A percentile compares a stretch with the other conserved stretches of the same genome.
phyloP scores from a whole-genome alignment of 1,139 yeast genomes.

The Lodderomyces parapsilosis region DNA sequence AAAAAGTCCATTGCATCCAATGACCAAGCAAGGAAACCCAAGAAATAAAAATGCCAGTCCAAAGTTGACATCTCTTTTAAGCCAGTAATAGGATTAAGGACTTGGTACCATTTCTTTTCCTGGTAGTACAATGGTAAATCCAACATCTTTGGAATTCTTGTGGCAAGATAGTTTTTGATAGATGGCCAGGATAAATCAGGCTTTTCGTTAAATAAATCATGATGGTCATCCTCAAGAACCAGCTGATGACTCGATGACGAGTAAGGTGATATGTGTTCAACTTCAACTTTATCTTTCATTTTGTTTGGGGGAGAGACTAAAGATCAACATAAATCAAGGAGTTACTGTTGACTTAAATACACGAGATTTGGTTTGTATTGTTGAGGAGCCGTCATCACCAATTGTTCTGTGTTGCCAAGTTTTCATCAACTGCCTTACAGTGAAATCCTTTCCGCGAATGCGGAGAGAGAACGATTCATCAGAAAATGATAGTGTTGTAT shows the following conservation, averaged over 20 bases:
- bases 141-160: conserved; percentile 26
- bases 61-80: conserved; percentile 25
- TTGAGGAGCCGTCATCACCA: background rate
- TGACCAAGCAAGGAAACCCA: conserved; percentile 74
- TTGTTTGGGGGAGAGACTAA: too few species aligned
- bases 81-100: conserved; percentile 34
- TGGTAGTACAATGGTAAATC: conserved; percentile 19
- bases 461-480: too few species aligned
- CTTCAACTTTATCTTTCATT: conserved; percentile 10
- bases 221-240: conserved; percentile 6
- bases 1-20: conserved; percentile 82
- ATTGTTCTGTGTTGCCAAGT: too few species aligned
- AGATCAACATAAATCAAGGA: too few species aligned
- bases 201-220: conserved; percentile 19
- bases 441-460: too few species aligned
- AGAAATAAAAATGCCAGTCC: conserved; percentile 57
- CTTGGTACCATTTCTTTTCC: conserved; percentile 15
- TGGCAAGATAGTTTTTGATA: conserved; percentile 23
- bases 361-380: background rate
- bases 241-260: background rate
- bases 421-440: too few species aligned
- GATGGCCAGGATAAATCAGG: conserved; percentile 26
- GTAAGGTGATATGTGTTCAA: conserved; percentile 9
- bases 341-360: too few species aligned
- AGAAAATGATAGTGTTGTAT: too few species aligned